Evolutionary conservation across 1,284 basidiomycete species (phyloP).

Genomic region (Microbotryum intermedium): DNA sequence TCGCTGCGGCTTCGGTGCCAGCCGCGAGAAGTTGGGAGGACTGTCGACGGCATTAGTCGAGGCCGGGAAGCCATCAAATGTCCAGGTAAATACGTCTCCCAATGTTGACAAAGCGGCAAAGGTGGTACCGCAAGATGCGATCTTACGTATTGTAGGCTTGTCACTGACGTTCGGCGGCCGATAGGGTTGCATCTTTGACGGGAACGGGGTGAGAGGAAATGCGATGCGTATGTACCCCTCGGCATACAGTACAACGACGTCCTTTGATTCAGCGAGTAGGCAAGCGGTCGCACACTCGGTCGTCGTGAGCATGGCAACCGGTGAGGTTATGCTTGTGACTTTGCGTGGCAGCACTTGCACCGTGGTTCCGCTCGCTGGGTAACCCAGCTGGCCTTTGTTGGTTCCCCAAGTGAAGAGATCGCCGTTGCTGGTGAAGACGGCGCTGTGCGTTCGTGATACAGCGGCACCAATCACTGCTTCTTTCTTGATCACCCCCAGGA

Average conservation of each 20-base stretch:
- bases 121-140: conserved; percentile 68
- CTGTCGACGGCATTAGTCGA: neutral
- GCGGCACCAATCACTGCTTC: conserved; percentile 73
- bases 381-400: conserved; percentile 83
- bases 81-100: conserved; percentile 88
- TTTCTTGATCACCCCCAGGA: conserved; percentile 69
- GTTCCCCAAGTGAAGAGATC: conserved; percentile 95
- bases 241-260: conserved; percentile 76
- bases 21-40: conserved; percentile 10
- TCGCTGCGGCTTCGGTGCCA: conserved; percentile 67
- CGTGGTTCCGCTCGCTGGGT: conserved; percentile 52
- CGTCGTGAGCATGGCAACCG: conserved; percentile 48
- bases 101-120: conserved; percentile 79
- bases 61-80: conserved; percentile 39
- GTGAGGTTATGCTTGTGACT: conserved; percentile 65
- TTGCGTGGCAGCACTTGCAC: conserved; percentile 72
- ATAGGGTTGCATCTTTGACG: conserved; percentile 47
- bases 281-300: conserved; percentile 63
- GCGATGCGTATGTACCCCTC: conserved; percentile 64
- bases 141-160: conserved; percentile 66
- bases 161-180: conserved; percentile 58
- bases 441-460: conserved; percentile 77
- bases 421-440: conserved; percentile 66
- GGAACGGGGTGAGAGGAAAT: conserved; percentile 32
- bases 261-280: conserved; percentile 54